Evolutionary conservation across 148 eudicot genomes (phyloP).

Genomic region (Spergularia marina): DNA sequence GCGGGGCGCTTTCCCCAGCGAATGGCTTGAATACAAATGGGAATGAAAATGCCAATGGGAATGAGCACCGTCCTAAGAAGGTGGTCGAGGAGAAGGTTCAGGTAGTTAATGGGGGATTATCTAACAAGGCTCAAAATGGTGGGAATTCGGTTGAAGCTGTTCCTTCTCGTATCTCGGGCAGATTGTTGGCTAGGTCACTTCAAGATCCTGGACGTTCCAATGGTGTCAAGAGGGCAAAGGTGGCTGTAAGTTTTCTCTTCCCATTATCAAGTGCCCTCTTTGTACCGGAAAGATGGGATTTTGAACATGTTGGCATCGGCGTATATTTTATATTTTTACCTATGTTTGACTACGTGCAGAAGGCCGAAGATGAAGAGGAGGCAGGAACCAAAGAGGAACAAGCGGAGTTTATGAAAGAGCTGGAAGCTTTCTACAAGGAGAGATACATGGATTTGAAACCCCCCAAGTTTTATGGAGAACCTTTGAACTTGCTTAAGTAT

Average conservation of each 20-base stretch:
- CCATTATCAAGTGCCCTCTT: background rate
- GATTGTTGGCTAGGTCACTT: slow-evolving; percentile 25
- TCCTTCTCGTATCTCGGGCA: slow-evolving; percentile 30
- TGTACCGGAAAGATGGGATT: background rate
- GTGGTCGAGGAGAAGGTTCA: slow-evolving; percentile 3
- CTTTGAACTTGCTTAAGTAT: slow-evolving; percentile 82
- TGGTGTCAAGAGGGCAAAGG: slow-evolving; percentile 34
- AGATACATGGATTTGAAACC: slow-evolving; percentile 69
- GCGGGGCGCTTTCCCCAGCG: slow-evolving; percentile 22
- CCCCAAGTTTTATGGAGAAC: slow-evolving; percentile 89
- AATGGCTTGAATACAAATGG: slow-evolving; percentile 14
- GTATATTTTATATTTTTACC: background rate
- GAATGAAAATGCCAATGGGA: slow-evolving; percentile 29
- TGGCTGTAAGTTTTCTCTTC: background rate
- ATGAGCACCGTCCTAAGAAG: background rate
- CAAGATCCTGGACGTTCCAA: slow-evolving; percentile 33
- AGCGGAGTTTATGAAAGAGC: slow-evolving; percentile 70
- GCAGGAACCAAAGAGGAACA: slow-evolving; percentile 85
- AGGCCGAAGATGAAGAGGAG: slow-evolving; percentile 66
- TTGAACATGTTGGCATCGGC: background rate
- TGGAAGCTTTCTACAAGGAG: slow-evolving; percentile 59
- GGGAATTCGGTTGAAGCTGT: slow-evolving; percentile 20
- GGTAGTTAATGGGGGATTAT: background rate
- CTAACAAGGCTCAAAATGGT: slow-evolving; percentile 18
- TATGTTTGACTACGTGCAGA: slow-evolving; percentile 32